A percentile compares a stretch with the other conserved stretches of the same genome.
phyloP scores from a whole-genome alignment of 345 rosid genomes.

The Gossypium herbaceum region DNA sequence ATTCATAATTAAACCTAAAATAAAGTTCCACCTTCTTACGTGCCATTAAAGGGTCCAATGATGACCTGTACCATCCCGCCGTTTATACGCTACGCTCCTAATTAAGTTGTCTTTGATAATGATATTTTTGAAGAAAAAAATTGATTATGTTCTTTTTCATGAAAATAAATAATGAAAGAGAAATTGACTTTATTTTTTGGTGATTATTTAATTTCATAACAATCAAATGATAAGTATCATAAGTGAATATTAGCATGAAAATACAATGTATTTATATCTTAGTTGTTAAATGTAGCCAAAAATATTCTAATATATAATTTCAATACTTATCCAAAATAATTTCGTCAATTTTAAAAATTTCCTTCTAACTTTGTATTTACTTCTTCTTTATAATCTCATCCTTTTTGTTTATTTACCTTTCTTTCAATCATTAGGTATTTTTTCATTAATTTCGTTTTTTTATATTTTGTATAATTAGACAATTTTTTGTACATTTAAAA shows the following conservation, averaged over 20 bases:
- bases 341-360: too few species aligned
- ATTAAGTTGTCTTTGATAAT: not conserved
- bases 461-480: too few species aligned
- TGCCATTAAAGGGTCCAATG: slow-evolving; percentile 7
- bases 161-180: not conserved
- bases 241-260: not conserved
- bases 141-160: not conserved
- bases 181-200: not conserved
- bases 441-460: too few species aligned
- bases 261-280: not conserved
- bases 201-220: not conserved
- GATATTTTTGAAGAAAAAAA: not conserved
- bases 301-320: not conserved
- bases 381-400: too few species aligned
- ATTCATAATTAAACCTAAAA: too few species aligned
- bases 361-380: too few species aligned
- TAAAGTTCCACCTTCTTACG: not conserved
- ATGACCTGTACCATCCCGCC: not conserved
- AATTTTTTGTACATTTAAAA: too few species aligned
- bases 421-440: too few species aligned
- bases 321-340: too few species aligned
- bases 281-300: not conserved
- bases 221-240: not conserved
- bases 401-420: too few species aligned
- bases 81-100: not conserved